Percentiles rank a stretch among this genome's conserved stretches.
Evolutionary conservation across 1,284 basidiomycete genomes (phyloP).

Genomic region (Cryptococcus sp.): DNA sequence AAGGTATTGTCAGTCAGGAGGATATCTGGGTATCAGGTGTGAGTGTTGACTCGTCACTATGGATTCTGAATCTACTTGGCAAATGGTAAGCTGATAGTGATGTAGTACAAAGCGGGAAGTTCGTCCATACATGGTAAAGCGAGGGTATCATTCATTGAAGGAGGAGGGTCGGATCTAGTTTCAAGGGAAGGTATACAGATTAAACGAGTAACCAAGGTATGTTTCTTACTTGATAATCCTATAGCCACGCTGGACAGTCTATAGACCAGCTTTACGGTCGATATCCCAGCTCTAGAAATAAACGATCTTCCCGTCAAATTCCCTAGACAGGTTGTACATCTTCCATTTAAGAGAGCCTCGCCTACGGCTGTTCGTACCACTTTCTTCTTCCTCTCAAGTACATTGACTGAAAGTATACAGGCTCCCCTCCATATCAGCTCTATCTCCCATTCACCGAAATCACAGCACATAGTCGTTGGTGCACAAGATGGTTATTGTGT

Average conservation of each 20-base stretch:
- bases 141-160: slow-evolving; percentile 22
- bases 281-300: slow-evolving; percentile 26
- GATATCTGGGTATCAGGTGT: slow-evolving; percentile 47
- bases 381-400: not conserved
- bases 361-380: slow-evolving; percentile 22
- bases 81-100: not conserved
- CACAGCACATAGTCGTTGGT: slow-evolving; percentile 36
- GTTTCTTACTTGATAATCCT: not conserved
- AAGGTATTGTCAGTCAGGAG: slow-evolving; percentile 34
- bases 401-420: slow-evolving; percentile 13
- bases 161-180: slow-evolving; percentile 19
- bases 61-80: not conserved
- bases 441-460: slow-evolving; percentile 36
- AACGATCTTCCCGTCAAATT: slow-evolving; percentile 26
- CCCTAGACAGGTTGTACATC: slow-evolving; percentile 37
- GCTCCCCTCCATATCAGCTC: slow-evolving; percentile 39
- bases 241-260: not conserved
- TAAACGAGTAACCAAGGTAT: slow-evolving; percentile 30
- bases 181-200: slow-evolving; percentile 32
- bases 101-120: slow-evolving; percentile 35
- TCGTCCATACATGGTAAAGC: slow-evolving; percentile 42
- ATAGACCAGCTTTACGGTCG: slow-evolving; percentile 33
- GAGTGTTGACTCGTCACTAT: slow-evolving; percentile 12
- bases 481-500: slow-evolving; percentile 46
- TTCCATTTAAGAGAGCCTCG: slow-evolving; percentile 29